A percentile compares a stretch with the other conserved stretches of the same genome.
Conservation (phyloP, 306 rosid species). For the Geum urbanum region DNA sequence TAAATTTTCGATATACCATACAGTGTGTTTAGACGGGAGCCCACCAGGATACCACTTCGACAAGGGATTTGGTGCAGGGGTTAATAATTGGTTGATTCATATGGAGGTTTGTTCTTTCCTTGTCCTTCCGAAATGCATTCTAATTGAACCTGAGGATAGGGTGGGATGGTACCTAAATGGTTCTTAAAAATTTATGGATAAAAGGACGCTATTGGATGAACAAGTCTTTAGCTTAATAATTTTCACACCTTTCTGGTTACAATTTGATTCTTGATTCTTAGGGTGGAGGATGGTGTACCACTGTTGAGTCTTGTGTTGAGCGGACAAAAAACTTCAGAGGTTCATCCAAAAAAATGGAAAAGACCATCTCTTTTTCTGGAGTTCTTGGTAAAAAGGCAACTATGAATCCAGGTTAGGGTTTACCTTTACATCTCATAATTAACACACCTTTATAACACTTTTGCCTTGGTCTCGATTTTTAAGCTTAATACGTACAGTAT, state of each 20-base stretch:
- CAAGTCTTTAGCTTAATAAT: not conserved
- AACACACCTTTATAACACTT: not conserved
- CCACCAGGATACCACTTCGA: constrained; percentile 86
- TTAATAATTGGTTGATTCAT: constrained; percentile 73
- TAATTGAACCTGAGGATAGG: not conserved
- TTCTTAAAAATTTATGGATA: not conserved
- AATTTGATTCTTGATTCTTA: constrained; percentile 24
- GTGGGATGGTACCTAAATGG: not conserved
- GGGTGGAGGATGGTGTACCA: constrained; percentile 99
- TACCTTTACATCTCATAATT: not conserved
- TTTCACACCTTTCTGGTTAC: too few species aligned
- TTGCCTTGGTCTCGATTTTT: not conserved
- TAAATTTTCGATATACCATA: not conserved
- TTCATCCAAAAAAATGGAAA: constrained; percentile 71
- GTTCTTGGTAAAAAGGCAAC: constrained; percentile 39
- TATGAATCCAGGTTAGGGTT: not conserved
- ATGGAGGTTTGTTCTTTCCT: constrained; percentile 65
- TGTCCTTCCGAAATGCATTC: not conserved
- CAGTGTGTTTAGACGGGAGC: constrained; percentile 79
- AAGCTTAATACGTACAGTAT: too few species aligned
- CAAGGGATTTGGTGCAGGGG: constrained; percentile 68
- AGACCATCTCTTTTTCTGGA: constrained; percentile 69
- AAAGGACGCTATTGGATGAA: not conserved
- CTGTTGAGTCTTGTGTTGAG: constrained; percentile 64
- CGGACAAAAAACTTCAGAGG: constrained; percentile 63